A percentile compares a stretch with the other conserved stretches of the same genome.
Evolutionary conservation across 1,284 basidiomycete species (phyloP).

Genomic region (Cutaneotrichosporon sp.): DNA sequence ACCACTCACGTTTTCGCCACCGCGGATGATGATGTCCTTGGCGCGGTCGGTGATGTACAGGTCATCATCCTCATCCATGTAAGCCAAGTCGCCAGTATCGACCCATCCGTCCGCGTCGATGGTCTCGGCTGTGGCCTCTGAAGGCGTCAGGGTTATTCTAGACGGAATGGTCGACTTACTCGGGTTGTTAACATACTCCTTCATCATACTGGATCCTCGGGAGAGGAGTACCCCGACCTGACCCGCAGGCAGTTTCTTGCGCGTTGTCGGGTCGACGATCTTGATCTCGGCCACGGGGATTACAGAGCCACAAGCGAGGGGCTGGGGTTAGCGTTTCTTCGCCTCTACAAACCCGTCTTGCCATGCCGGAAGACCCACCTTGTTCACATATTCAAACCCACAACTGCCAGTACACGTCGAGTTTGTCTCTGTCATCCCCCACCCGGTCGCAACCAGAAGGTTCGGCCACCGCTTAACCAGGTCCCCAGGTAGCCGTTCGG

Average conservation of each 20-base stretch:
- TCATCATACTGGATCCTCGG: constrained; percentile 41
- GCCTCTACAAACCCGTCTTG: no score
- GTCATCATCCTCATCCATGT: constrained; percentile 35
- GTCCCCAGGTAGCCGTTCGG: constrained; percentile 28
- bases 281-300: constrained; percentile 32
- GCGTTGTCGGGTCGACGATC: constrained; percentile 35
- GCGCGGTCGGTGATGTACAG: constrained; percentile 38
- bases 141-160: neutral
- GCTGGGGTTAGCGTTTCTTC: neutral
- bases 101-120: constrained; percentile 41
- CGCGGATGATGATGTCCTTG: constrained; percentile 44
- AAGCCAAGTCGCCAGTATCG: constrained; percentile 41
- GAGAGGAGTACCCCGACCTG: constrained; percentile 32
- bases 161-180: neutral
- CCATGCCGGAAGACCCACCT: constrained; percentile 22
- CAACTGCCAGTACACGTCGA: constrained; percentile 32
- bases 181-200: constrained; percentile 37
- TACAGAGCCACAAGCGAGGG: constrained; percentile 21
- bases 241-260: constrained; percentile 20
- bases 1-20: constrained; percentile 43
- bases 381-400: constrained; percentile 34
- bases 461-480: constrained; percentile 32
- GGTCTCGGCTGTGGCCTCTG: constrained; percentile 28
- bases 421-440: constrained; percentile 45
- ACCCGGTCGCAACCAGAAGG: constrained; percentile 22